A percentile compares a stretch with the other conserved stretches of the same genome.
phyloP scores from a whole-genome alignment of 805 yeast genomes.

The Ogataea parapolymorpha region DNA sequence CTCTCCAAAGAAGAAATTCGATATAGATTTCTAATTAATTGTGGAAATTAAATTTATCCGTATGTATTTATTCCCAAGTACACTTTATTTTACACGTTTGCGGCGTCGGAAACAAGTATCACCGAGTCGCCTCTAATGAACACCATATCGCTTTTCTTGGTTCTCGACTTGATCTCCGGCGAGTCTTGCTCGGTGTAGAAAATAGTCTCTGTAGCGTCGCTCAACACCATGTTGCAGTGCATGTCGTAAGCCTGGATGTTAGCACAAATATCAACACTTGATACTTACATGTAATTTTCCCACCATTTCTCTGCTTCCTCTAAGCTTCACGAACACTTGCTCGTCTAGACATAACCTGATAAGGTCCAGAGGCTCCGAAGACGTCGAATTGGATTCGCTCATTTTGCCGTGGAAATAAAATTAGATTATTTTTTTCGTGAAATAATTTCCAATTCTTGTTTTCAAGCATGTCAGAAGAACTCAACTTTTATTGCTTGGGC shows the following conservation, averaged over 20 bases:
- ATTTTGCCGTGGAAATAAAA: conserved; percentile 8
- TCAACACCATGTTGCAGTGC: conserved; percentile 92
- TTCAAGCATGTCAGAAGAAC: conserved; percentile 25
- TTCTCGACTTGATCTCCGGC: conserved; percentile 39
- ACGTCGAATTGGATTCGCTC: conserved; percentile 26
- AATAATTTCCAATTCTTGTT: conserved; percentile 1
- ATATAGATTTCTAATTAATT: conserved; percentile 30
- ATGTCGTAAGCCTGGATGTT: conserved; percentile 73
- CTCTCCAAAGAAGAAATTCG: conserved; percentile 59
- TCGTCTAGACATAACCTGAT: conserved; percentile 86
- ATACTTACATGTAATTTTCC: conserved; percentile 76
- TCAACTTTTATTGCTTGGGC: conserved; percentile 84
- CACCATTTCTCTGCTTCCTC: conserved; percentile 90
- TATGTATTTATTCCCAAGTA: not conserved
- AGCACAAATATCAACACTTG: conserved; percentile 1
- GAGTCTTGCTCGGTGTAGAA: conserved; percentile 53
- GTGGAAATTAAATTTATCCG: not conserved
- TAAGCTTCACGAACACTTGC: conserved; percentile 76
- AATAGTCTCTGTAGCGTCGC: conserved; percentile 87
- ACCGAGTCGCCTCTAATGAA: conserved; percentile 98
- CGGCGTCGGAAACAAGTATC: conserved; percentile 57
- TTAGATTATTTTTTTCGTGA: not conserved
- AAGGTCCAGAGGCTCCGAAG: conserved; percentile 83
- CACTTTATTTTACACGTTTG: conserved; percentile 20
- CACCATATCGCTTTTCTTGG: conserved; percentile 76